Conservation (phyloP, 1,284 basidiomycete genomes). For the Jaminaea rosea region DNA sequence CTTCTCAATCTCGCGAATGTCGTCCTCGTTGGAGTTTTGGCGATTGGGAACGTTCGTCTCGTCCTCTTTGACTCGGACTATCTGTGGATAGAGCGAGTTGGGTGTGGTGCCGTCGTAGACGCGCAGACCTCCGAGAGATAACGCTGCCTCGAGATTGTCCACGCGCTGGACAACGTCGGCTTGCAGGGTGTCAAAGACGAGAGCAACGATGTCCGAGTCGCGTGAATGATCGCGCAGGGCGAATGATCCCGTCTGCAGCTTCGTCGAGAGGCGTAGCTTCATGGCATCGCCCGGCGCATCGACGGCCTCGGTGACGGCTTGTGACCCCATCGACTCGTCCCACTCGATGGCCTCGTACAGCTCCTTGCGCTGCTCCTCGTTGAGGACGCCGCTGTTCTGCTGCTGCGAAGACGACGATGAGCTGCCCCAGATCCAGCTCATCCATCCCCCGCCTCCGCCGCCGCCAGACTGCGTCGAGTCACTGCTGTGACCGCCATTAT, state of each 20-base stretch:
- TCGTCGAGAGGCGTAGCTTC: constrained; percentile 64
- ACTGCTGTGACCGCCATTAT: constrained; percentile 46
- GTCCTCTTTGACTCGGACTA: constrained; percentile 77
- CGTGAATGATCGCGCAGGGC: constrained; percentile 31
- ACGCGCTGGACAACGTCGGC: constrained; percentile 77
- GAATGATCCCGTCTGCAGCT: constrained; percentile 40
- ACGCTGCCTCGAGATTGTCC: constrained; percentile 71
- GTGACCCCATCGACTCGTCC: constrained; percentile 51
- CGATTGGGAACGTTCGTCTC: constrained; percentile 22
- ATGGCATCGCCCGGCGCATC: constrained; percentile 68
- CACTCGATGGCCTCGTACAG: constrained; percentile 91
- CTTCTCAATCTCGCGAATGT: constrained; percentile 35
- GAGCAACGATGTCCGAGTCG: constrained; percentile 65
- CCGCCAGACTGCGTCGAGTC: constrained; percentile 49
- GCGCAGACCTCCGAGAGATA: constrained; percentile 77
- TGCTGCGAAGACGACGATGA: background rate
- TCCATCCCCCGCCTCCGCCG: constrained; percentile 33
- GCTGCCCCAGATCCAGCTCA: constrained; percentile 42
- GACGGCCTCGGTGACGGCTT: constrained; percentile 23
- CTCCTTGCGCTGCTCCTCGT: constrained; percentile 83
- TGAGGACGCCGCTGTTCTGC: constrained; percentile 57
- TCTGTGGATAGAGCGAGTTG: constrained; percentile 76
- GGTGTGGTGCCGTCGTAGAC: constrained; percentile 85
- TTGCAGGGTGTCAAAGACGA: constrained; percentile 80
- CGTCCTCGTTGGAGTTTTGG: constrained; percentile 17